Conservation (phyloP, 1,139 yeast species). For the Suhomyces anneliseae region DNA sequence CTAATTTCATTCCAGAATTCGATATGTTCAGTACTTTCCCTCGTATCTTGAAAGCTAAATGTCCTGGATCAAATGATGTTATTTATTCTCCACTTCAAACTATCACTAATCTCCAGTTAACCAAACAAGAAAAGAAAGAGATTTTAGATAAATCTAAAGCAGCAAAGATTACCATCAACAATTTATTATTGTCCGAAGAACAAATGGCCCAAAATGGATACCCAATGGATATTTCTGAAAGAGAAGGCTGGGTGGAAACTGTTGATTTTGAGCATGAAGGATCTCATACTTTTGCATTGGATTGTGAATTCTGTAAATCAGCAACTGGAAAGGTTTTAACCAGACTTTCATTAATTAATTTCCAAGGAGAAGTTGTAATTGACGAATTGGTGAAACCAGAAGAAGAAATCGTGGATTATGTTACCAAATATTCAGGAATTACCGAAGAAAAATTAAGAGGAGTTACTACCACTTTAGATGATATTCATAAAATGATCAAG, state of each 20-base stretch:
- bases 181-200: conserved; percentile 49
- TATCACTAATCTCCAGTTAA: conserved; percentile 54
- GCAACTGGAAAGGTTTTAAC: conserved; percentile 66
- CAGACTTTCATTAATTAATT: conserved; percentile 72
- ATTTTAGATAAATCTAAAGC: conserved; percentile 32
- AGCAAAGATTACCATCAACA: conserved; percentile 50
- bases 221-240: conserved; percentile 50
- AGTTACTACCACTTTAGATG: conserved; percentile 64
- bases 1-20: conserved; percentile 26
- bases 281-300: conserved; percentile 72
- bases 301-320: conserved; percentile 89
- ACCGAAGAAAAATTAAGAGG: conserved; percentile 62
- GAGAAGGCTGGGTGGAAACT: conserved; percentile 61
- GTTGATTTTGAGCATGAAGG: conserved; percentile 49
- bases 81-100: conserved; percentile 57
- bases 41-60: conserved; percentile 41
- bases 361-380: conserved; percentile 55
- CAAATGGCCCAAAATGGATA: conserved; percentile 51
- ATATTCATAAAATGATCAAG: conserved; percentile 62
- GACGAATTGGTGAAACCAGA: conserved; percentile 80
- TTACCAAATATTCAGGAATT: conserved; percentile 84
- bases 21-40: conserved; percentile 38
- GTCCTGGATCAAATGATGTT: conserved; percentile 66
- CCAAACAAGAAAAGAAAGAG: conserved; percentile 51
- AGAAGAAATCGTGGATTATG: conserved; percentile 71